Conservation (phyloP, 768 basidiomycete species). For the Amanita inopinata region DNA sequence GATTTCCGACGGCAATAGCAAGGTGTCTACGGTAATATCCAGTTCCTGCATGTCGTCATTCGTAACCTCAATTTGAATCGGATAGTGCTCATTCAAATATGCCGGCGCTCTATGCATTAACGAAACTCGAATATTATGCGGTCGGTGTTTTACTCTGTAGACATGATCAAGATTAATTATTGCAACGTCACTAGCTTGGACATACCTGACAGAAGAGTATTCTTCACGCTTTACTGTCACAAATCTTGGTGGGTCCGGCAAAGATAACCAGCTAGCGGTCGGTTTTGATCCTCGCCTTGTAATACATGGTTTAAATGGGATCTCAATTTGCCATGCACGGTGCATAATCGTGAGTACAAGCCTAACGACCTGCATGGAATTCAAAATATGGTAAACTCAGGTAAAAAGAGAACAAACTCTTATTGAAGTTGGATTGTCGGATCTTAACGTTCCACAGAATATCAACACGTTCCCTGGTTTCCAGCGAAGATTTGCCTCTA, state of each 20-base stretch:
- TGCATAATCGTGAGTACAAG: constrained; percentile 45
- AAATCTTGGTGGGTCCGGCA: constrained; percentile 42
- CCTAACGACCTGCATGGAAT: constrained; percentile 27
- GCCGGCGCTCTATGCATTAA: constrained; percentile 59
- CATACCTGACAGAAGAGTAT: constrained; percentile 39
- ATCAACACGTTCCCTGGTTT: constrained; percentile 39
- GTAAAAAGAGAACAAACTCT: constrained; percentile 32
- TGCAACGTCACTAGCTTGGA: constrained; percentile 4
- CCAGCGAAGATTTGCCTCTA: constrained; percentile 49
- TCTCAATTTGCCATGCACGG: constrained; percentile 57
- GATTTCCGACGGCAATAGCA: constrained; percentile 73
- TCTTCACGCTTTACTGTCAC: constrained; percentile 40
- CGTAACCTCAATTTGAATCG: constrained; percentile 57
- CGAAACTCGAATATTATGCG: constrained; percentile 46
- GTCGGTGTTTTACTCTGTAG: constrained; percentile 49
- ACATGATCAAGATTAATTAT: constrained; percentile 7
- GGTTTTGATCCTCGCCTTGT: constrained; percentile 25
- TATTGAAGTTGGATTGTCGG: constrained; percentile 38
- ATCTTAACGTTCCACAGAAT: constrained; percentile 49
- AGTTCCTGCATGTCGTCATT: constrained; percentile 67
- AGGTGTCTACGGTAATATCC: constrained; percentile 58
- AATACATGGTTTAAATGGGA: constrained; percentile 40
- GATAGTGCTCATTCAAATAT: constrained; percentile 73
- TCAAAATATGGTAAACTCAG: neutral
- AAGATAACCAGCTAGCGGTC: constrained; percentile 45